Conservation (phyloP, 2,329 filamentous ascomycete species). For the Penicillium capsulatum region DNA sequence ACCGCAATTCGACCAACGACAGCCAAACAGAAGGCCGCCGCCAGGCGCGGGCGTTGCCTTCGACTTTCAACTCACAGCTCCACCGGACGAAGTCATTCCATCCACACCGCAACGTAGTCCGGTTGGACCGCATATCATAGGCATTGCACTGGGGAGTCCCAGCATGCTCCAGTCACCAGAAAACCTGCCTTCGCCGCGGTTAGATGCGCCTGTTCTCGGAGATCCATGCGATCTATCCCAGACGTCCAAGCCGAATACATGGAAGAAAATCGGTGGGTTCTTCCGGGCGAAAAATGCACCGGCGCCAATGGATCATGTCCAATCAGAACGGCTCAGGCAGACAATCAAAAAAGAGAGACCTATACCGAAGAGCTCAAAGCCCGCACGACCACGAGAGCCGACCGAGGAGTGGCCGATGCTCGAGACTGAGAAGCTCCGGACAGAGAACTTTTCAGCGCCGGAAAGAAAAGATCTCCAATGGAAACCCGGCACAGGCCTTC, state of each 20-base stretch:
- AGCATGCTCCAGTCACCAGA: constrained; percentile 30
- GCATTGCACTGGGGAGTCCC: constrained; percentile 71
- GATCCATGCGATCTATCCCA: constrained; percentile 11
- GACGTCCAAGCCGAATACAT: constrained; percentile 40
- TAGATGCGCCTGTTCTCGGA: constrained; percentile 10
- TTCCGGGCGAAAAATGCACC: constrained; percentile 38
- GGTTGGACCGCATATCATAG: constrained; percentile 54
- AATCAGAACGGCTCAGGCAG: not conserved
- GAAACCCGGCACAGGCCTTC: constrained; percentile 21
- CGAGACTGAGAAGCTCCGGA: constrained; percentile 9
- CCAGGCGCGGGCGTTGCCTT: constrained; percentile 20
- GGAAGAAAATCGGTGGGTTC: constrained; percentile 45
- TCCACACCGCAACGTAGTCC: constrained; percentile 15
- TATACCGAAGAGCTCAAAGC: not conserved
- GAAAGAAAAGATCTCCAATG: constrained; percentile 5
- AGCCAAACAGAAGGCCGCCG: constrained; percentile 13
- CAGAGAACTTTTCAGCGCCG: constrained; percentile 13
- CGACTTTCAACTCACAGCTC: constrained; percentile 31
- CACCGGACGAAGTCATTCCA: constrained; percentile 24
- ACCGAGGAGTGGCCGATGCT: constrained; percentile 21
- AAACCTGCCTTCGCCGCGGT: constrained; percentile 16
- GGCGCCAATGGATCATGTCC: constrained; percentile 14
- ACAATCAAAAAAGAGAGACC: not conserved
- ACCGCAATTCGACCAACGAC: constrained; percentile 19
- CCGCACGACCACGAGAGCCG: constrained; percentile 1